These are phyloP conservation scores for Blastobotrys muscicola DNA, from an alignment of 805 yeast species.

Conservation along the genomic window DNA sequence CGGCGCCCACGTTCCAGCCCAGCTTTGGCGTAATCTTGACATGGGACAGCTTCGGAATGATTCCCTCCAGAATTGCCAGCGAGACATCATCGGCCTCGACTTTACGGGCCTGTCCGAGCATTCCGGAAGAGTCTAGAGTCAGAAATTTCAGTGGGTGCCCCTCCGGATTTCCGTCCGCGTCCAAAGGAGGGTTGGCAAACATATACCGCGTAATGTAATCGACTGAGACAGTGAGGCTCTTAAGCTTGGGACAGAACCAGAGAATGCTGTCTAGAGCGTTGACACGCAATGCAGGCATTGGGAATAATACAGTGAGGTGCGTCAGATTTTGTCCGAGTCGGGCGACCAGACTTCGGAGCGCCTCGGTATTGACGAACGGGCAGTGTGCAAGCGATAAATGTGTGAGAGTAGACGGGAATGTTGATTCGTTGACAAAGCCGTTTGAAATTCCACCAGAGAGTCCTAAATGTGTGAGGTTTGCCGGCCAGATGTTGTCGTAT, in stretches of 20 bases:
- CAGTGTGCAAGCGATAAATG: constrained; percentile 79
- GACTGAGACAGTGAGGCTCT: constrained; percentile 56
- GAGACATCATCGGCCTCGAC: constrained; percentile 84
- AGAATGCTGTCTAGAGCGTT: constrained; percentile 68
- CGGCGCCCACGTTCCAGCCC: constrained; percentile 64
- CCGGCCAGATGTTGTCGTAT: constrained; percentile 64
- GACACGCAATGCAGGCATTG: constrained; percentile 71
- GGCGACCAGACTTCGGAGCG: constrained; percentile 51
- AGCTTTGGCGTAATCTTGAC: constrained; percentile 63
- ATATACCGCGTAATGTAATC: constrained; percentile 54
- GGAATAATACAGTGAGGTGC: constrained; percentile 64
- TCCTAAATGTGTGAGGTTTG: constrained; percentile 56
- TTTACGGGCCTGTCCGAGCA: constrained; percentile 68
- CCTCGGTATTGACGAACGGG: constrained; percentile 59
- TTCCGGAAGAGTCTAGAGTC: constrained; percentile 75
- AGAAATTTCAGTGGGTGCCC: constrained; percentile 48
- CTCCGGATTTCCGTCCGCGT: constrained; percentile 16
- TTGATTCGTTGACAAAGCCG: constrained; percentile 57
- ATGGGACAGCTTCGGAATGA: constrained; percentile 58
- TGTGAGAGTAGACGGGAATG: constrained; percentile 65
- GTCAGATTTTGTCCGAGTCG: constrained; percentile 59
- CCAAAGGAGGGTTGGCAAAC: constrained; percentile 27
- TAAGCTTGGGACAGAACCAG: constrained; percentile 64
- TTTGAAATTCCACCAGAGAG: constrained; percentile 86
- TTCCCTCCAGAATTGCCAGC: constrained; percentile 67